Percentiles rank a stretch among this genome's conserved stretches.
phyloP scores from a whole-genome alignment of 208 protist species.

The Acanthamoeba lenticulata region DNA sequence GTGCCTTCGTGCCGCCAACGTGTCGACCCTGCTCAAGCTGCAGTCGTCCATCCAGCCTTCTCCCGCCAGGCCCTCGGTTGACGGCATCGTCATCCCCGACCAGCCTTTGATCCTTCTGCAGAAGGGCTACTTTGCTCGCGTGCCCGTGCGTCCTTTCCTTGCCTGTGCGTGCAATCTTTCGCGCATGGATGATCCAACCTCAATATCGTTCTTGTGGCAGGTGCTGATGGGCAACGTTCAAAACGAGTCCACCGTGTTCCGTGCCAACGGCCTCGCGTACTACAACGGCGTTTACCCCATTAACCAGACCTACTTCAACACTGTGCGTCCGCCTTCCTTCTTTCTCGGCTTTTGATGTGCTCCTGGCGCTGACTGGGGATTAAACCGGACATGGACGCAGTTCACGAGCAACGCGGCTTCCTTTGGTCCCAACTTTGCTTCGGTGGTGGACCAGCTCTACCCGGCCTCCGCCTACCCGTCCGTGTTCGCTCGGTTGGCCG shows the following conservation, averaged over 20 bases:
- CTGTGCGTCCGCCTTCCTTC: not conserved
- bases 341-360: not conserved
- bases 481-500: not conserved
- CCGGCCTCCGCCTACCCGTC: not conserved
- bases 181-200: not conserved
- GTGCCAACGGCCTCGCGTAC: not conserved
- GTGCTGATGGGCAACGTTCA: not conserved
- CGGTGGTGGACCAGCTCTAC: slow-evolving; percentile 4
- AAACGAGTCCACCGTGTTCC: slow-evolving; percentile 20
- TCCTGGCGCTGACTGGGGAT: not conserved
- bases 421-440: not conserved
- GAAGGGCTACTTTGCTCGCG: slow-evolving; percentile 14
- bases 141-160: not conserved
- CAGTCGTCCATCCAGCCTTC: not conserved
- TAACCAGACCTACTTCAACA: slow-evolving; percentile 25
- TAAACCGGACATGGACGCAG: not conserved
- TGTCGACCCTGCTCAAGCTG: not conserved
- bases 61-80: slow-evolving; percentile 19
- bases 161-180: not conserved
- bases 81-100: slow-evolving; percentile 22
- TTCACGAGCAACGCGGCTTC: not conserved
- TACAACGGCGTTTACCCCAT: slow-evolving; percentile 17
- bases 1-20: slow-evolving; percentile 16
- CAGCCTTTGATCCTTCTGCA: not conserved
- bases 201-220: not conserved